phyloP scores from a whole-genome alignment of 768 basidiomycete species.

The Leccinellum rugosiceps region DNA sequence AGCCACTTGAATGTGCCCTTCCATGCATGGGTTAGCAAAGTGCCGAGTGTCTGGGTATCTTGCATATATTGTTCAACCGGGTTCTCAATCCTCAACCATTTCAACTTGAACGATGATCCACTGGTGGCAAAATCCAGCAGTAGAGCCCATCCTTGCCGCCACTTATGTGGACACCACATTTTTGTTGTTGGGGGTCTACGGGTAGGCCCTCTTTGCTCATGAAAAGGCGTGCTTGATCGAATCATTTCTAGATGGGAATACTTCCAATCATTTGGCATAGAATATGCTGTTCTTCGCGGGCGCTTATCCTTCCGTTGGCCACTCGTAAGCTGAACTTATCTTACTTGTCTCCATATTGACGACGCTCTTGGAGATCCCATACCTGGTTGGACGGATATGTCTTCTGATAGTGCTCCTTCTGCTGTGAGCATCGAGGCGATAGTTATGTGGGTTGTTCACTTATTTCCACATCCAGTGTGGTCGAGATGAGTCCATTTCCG shows the following conservation, averaged over 20 bases:
- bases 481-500: not conserved
- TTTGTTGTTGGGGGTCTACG: constrained; percentile 3
- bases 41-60: no score
- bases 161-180: no score
- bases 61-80: no score
- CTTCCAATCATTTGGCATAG: constrained; percentile 13
- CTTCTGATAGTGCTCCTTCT: constrained; percentile 10
- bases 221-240: not conserved
- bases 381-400: constrained; percentile 20
- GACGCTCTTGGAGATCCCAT: constrained; percentile 16
- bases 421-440: constrained; percentile 2
- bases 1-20: no score
- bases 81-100: no score
- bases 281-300: constrained; percentile 21
- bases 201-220: constrained; percentile 5
- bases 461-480: constrained; percentile 1
- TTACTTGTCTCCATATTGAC: not conserved
- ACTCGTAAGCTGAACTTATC: constrained; percentile 14
- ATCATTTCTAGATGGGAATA: constrained; percentile 23
- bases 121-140: no score
- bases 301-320: constrained; percentile 20
- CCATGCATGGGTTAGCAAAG: no score
- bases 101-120: no score
- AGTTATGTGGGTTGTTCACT: not conserved
- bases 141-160: no score